phyloP scores from a whole-genome alignment of 2,329 filamentous ascomycete genomes.

The Proliferodiscus dingleyae region DNA sequence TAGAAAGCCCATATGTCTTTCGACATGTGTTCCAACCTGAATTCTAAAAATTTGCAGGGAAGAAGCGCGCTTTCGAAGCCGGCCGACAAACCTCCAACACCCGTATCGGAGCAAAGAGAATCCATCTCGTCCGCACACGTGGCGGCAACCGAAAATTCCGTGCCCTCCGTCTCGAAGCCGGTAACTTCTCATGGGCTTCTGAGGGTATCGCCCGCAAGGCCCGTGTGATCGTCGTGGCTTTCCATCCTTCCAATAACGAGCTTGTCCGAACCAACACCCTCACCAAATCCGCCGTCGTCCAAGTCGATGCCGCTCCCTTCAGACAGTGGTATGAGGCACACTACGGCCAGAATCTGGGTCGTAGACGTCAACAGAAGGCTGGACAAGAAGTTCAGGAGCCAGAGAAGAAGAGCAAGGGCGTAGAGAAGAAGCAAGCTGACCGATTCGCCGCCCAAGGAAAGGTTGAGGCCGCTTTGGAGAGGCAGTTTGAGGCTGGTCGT shows the following conservation, averaged over 20 bases:
- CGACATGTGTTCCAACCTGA: conserved; percentile 70
- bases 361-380: conserved; percentile 80
- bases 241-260: conserved; percentile 99
- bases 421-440: conserved; percentile 93
- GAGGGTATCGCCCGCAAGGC: conserved; percentile 98
- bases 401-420: conserved; percentile 87
- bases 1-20: conserved; percentile 63
- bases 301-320: conserved; percentile 98
- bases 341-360: conserved; percentile 88
- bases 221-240: conserved; percentile 96
- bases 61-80: conserved; percentile 99
- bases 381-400: conserved; percentile 39
- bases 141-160: conserved; percentile 99
- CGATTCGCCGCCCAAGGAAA: conserved; percentile 81
- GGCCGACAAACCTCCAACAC: conserved; percentile 99
- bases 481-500: conserved; percentile 99
- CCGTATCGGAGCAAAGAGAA: conserved; percentile 94
- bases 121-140: conserved; percentile 94
- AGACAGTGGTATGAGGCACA: conserved; percentile 99
- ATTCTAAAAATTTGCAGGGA: conserved; percentile 58
- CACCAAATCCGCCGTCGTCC: conserved; percentile 97
- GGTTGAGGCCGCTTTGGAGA: conserved; percentile 89
- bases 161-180: conserved; percentile 94
- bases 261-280: conserved; percentile 99
- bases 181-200: conserved; percentile 99